Conservation (phyloP, 495 filamentous ascomycete species). For the Xylaria longipes region DNA sequence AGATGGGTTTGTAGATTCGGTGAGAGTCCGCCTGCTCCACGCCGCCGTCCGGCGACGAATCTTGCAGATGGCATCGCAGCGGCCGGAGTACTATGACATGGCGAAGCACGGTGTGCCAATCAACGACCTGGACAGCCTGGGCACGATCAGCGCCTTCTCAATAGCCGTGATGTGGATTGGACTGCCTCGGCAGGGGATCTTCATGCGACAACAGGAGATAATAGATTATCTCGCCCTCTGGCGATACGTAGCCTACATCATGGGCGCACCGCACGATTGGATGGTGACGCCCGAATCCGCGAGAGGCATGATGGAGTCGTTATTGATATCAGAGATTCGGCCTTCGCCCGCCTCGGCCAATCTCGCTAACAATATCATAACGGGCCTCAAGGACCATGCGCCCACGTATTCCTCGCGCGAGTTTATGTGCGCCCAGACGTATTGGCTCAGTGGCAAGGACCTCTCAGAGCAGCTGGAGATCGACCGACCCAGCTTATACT, state of each 20-base stretch:
- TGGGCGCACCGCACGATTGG: conserved; percentile 68
- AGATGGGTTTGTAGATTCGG: conserved; percentile 67
- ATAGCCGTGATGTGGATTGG: conserved; percentile 69
- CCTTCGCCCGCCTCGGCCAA: conserved; percentile 65
- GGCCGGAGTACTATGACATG: conserved; percentile 68
- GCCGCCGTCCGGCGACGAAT: conserved; percentile 72
- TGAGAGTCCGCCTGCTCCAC: conserved; percentile 79
- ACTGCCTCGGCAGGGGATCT: conserved; percentile 76
- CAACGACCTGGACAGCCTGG: conserved; percentile 76
- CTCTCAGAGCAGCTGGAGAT: conserved; percentile 67
- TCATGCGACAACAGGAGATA: conserved; percentile 64
- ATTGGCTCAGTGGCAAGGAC: conserved; percentile 72
- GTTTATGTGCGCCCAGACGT: conserved; percentile 69
- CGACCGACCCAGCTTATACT: conserved; percentile 60
- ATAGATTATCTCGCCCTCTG: conserved; percentile 76
- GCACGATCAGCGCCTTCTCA: conserved; percentile 72
- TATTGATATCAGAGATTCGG: conserved; percentile 66
- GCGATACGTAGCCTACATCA: conserved; percentile 74
- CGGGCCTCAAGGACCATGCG: conserved; percentile 64
- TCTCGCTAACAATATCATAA: conserved; percentile 77
- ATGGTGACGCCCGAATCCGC: conserved; percentile 63
- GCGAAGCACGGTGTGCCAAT: conserved; percentile 68
- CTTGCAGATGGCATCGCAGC: conserved; percentile 58
- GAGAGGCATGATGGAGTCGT: conserved; percentile 67
- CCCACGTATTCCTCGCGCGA: conserved; percentile 66